Evolutionary conservation across 768 basidiomycete species (phyloP), one percentile per base, ranked within the genome.

Genomic region (Rhizopogon roseolus): DNA sequence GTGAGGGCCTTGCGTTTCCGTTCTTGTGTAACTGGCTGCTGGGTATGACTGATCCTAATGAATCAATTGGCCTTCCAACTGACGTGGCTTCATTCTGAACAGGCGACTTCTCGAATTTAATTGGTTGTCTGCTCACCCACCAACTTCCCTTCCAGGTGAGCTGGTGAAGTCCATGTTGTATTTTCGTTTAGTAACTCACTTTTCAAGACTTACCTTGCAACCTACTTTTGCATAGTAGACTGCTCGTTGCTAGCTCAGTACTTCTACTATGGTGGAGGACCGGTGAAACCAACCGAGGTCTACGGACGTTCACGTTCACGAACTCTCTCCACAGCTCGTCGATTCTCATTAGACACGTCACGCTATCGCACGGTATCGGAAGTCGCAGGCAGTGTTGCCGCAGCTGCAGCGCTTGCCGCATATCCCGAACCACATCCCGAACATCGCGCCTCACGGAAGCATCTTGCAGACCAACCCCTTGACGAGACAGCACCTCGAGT

Each of bases 131-230:
- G 55, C 75, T 99, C 52, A 98, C 97, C 3, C 81, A 88, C 62
- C 97, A 98, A 65, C 78, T 97, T 14, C 93, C 93, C 19, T 98
- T 99, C 69, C 96, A 98, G 73, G 93, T 92, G 68, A 61, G 81
- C 64, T 6, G 16, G 37, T 54, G 44, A 36, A 14, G 19, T 17
- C 38, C 49, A 25, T 48, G 52, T 39, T 46, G 32, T 43, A 17
- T 49, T 22, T 61, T 59, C 34, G 51, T 50, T 62, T 52, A 41
- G 42, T 56, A 46, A 42, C 49, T 53, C 28, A 27, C 50, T 13
- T 34, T 45, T 41, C 51, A 53, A 97, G 92, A 96, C 84, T 40
- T 91, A 84, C 66, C 90, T 99, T 42, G 96, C 97, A 3, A 77
- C 78, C 0, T 99, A 99, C 68, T 99, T 98, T 65, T 88, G 90